Base-by-base conservation (phyloP, 2,329 filamentous ascomycete genomes). In the Ceratocystis harringtonii region DNA sequence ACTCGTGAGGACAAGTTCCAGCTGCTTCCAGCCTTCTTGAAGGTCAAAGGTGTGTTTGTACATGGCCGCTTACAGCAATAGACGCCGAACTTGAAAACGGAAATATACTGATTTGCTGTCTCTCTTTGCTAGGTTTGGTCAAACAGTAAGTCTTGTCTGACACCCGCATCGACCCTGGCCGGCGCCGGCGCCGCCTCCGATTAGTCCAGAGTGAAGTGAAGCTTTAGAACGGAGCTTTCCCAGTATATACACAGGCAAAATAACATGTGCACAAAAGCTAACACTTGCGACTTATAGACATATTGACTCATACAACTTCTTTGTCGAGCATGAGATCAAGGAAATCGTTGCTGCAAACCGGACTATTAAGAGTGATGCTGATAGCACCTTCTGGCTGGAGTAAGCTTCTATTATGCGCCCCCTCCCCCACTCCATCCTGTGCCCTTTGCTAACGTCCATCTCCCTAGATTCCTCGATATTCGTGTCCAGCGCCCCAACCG, bases 241-340 rank as follows among this genome's bases (percentile, higher is more conserved):
- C 36, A 41, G 36, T 12, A 4, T 10, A 12, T 12, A 12, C 36
- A 41, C 36, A 12, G 36, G n/a, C 15, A 15, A n/a, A 7, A 41
- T n/a, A 61, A 22, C 45, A 19, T 25, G 6, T 17, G 1, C 5
- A 8, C 19, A 7, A 25, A 43, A 32, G 61, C 58, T 52, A 30
- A 44, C 60, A 44, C 60, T 22, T 28, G 10, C n/a, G 10, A 50
- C 6, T n/a, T 7, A 55, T 55, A 81, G 80, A 71, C 92, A 96
- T 75, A 92, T 96, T 73, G 95, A 99, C 78, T 97, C 94, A 28
- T 99, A 95, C 81, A 96, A 99, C 77, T 96, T 94, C 77, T 97
- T 99, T 71, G 88, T 96, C 70, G 90, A 99, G 71, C 88, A 95
- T 66, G 92, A 97, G 73, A 86, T 99, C 74, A 96, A 96, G 77